A percentile compares a stretch with the other conserved stretches of the same genome.
Evolutionary conservation across 345 rosid genomes (phyloP).

Genomic region (Hirschfeldia incana): DNA sequence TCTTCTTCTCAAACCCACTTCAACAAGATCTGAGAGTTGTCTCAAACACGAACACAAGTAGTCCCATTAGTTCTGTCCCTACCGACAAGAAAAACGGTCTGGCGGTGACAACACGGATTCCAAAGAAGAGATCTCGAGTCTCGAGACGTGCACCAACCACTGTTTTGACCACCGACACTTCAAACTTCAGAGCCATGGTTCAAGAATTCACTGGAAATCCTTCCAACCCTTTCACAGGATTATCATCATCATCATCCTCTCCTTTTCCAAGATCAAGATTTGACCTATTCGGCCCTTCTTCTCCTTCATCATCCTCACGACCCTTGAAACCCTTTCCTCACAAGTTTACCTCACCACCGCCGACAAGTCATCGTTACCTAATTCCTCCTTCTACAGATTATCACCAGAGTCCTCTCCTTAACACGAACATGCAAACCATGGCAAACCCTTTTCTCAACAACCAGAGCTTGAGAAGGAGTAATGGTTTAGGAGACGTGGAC

Average conservation of each 20-base stretch:
- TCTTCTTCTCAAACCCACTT: conserved; percentile 37
- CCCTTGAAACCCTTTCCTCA: conserved; percentile 50
- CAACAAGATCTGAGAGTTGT: conserved; percentile 20
- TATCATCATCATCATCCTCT: conserved; percentile 41
- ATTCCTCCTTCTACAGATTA: conserved; percentile 23
- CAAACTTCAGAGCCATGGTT: conserved; percentile 95
- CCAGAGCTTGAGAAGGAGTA: conserved; percentile 18
- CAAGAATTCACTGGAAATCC: conserved; percentile 96
- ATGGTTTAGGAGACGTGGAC: conserved; percentile 24
- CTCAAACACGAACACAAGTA: conserved; percentile 27
- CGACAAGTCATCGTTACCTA: conserved; percentile 6
- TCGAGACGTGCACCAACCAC: conserved; percentile 94
- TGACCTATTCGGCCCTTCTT: conserved; percentile 64
- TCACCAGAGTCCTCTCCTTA: conserved; percentile 34
- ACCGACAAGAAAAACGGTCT: conserved; percentile 39
- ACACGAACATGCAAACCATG: conserved; percentile 44
- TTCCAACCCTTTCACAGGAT: conserved; percentile 63
- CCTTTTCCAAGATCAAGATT: conserved; percentile 61
- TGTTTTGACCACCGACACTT: conserved; percentile 81
- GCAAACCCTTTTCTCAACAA: conserved; percentile 54
- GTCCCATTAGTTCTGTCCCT: conserved; percentile 39
- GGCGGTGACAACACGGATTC: conserved; percentile 45
- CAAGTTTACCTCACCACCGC: conserved; percentile 21
- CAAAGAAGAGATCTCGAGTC: conserved; percentile 90
- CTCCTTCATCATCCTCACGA: conserved; percentile 33